Conservation (phyloP, 75 land plant genomes). For the Ceratopteris richardii region DNA sequence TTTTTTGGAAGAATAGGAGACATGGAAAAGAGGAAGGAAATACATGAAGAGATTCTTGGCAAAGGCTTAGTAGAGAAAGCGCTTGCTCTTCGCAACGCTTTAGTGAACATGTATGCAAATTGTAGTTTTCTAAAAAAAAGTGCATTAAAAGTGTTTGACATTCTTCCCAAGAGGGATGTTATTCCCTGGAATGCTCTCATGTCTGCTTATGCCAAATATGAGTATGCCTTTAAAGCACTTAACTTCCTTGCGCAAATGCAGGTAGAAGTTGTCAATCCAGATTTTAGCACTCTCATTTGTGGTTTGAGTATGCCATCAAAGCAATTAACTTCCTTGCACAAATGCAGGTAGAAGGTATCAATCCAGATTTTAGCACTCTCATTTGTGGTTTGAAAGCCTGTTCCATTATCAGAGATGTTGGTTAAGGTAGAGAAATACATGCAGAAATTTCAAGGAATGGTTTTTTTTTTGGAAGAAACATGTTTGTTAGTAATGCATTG, state of each 20-base stretch:
- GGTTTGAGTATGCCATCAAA: conserved; percentile 12
- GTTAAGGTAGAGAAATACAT: no score
- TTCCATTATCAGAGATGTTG: no score
- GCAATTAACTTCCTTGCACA: no score
- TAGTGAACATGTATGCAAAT: conserved; percentile 43
- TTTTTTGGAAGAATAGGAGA: not conserved
- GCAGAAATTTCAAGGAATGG: no score
- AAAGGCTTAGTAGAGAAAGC: no score
- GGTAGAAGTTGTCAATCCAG: not conserved
- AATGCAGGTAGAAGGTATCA: no score
- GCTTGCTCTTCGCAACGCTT: conserved; percentile 34
- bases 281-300: conserved; percentile 10
- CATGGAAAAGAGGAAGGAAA: conserved; percentile 14
- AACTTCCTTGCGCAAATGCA: conserved; percentile 7
- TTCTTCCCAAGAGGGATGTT: conserved; percentile 6
- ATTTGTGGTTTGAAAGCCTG: no score
- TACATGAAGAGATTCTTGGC: conserved; percentile 36
- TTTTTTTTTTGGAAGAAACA: no score
- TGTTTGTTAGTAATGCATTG: conserved; percentile 37
- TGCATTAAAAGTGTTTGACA: conserved; percentile 23
- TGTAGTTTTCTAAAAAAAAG: conserved; percentile 34
- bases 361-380: no score
- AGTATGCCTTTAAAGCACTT: conserved; percentile 9
- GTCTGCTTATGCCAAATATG: conserved; percentile 7
- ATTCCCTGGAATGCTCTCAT: conserved; percentile 22